These are phyloP conservation scores for Pichia ethanolica DNA, from an alignment of 805 yeast species.

Conservation along the genomic window DNA sequence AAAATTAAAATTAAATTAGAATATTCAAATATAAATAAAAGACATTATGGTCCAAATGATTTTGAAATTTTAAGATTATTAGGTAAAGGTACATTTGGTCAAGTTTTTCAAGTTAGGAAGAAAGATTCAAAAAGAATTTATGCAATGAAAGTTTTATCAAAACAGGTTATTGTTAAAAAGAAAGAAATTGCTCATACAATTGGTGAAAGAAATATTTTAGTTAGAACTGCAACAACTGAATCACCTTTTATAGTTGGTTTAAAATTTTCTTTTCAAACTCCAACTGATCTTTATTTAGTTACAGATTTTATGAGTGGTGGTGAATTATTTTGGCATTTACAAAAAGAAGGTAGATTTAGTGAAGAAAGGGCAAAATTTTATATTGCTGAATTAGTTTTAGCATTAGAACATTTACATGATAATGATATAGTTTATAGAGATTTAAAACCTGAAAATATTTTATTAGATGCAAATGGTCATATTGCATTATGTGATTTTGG, in stretches of 20 bases:
- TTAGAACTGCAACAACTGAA: slow-evolving; percentile 75
- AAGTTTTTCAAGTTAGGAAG: slow-evolving; percentile 92
- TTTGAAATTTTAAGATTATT: slow-evolving; percentile 84
- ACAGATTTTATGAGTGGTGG: slow-evolving; percentile 99
- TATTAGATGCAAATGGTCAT: slow-evolving; percentile 94
- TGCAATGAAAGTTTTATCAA: slow-evolving; percentile 95
- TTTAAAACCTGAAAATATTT: slow-evolving; percentile 91
- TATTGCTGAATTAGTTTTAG: slow-evolving; percentile 90
- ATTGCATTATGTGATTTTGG: slow-evolving; percentile 98
- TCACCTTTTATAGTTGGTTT: slow-evolving; percentile 89
- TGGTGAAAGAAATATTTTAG: slow-evolving; percentile 92
- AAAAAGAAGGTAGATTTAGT: slow-evolving; percentile 88
- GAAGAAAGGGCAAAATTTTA: slow-evolving; percentile 95
- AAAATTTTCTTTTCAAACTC: slow-evolving; percentile 95
- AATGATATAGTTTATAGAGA: slow-evolving; percentile 95
- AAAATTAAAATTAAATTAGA: slow-evolving; percentile 69
- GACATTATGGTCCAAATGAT: slow-evolving; percentile 87
- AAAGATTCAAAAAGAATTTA: slow-evolving; percentile 83
- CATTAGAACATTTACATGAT: slow-evolving; percentile 90
- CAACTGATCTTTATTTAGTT: slow-evolving; percentile 82
- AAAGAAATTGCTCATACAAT: slow-evolving; percentile 97
- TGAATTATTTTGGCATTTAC: slow-evolving; percentile 69
- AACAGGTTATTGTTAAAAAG: slow-evolving; percentile 91
- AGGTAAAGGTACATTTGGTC: slow-evolving; percentile 97
- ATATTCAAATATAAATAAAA: slow-evolving; percentile 60